A percentile compares a stretch with the other conserved stretches of the same genome.
Conservation (phyloP, 2,329 filamentous ascomycete species). For the Dothiorella sarmentorum region DNA sequence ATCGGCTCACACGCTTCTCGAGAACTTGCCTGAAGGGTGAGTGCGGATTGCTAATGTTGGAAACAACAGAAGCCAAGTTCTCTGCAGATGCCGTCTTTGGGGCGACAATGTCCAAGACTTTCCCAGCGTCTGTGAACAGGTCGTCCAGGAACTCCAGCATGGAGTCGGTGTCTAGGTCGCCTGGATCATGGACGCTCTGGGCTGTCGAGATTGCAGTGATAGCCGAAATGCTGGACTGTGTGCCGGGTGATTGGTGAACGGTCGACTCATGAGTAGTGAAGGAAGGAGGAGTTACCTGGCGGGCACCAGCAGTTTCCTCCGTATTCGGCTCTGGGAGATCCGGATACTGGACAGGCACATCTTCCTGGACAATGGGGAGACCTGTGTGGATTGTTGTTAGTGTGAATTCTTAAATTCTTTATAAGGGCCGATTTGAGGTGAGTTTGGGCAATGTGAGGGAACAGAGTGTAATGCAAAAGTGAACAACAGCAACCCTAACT, state of each 20-base stretch:
- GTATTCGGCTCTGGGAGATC: conserved; percentile 20
- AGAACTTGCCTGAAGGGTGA: conserved; percentile 24
- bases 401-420: too few relatives aligned
- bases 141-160: conserved; percentile 42
- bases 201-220: conserved; percentile 47
- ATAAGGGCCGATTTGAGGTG: too few relatives aligned
- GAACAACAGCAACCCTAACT: not conserved
- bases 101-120: conserved; percentile 32
- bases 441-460: too few relatives aligned
- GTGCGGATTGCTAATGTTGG: conserved; percentile 28
- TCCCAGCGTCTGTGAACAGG: conserved; percentile 30
- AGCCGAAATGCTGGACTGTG: conserved; percentile 40
- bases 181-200: conserved; percentile 8
- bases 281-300: conserved; percentile 1
- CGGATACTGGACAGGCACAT: conserved; percentile 21
- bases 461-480: not conserved
- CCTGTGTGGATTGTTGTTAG: conserved; percentile 11
- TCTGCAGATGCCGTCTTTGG: conserved; percentile 19
- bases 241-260: conserved; percentile 34
- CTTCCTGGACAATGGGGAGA: conserved; percentile 21
- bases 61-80: not conserved
- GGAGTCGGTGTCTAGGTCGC: conserved; percentile 38
- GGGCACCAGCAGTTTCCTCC: not conserved
- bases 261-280: not conserved
- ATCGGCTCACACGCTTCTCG: conserved; percentile 27